Percentiles rank a stretch among this genome's conserved stretches.
phyloP scores from a whole-genome alignment of 139 green algal species.

The Haematococcus lacustris region DNA sequence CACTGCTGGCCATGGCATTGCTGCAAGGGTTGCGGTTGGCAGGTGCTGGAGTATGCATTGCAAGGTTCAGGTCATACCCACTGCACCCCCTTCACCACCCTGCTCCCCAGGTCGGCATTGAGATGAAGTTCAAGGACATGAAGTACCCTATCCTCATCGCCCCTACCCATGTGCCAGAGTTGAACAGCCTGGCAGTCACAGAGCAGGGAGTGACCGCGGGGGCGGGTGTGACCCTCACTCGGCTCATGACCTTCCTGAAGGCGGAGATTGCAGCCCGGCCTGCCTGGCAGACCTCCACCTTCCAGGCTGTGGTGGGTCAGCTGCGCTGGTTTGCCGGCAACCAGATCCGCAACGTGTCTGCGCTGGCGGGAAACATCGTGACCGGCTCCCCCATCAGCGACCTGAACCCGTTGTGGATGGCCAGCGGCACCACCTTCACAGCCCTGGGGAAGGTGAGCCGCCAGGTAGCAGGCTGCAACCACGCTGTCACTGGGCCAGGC shows the following conservation, averaged over 20 bases:
- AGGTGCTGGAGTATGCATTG: no score
- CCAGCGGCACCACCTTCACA: conserved; percentile 60
- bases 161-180: conserved; percentile 70
- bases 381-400: conserved; percentile 91
- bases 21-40: no score
- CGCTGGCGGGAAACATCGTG: conserved; percentile 85
- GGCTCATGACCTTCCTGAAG: conserved; percentile 45
- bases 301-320: conserved; percentile 75
- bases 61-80: no score
- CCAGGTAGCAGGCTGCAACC: no score
- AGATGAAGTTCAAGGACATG: conserved; percentile 92
- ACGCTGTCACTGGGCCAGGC: no score
- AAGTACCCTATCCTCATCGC: conserved; percentile 73
- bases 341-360: conserved; percentile 92
- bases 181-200: conserved; percentile 40
- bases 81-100: no score
- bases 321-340: conserved; percentile 61
- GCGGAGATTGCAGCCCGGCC: conserved; percentile 25
- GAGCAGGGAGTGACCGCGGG: conserved; percentile 25
- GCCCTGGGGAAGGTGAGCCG: conserved; percentile 22
- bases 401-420: conserved; percentile 90
- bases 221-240: conserved; percentile 67
- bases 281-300: conserved; percentile 36
- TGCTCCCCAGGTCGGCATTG: conserved; percentile 78
- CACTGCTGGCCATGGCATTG: no score